phyloP scores from a whole-genome alignment of 2,329 filamentous ascomycete genomes.

The Colletotrichum sp. region DNA sequence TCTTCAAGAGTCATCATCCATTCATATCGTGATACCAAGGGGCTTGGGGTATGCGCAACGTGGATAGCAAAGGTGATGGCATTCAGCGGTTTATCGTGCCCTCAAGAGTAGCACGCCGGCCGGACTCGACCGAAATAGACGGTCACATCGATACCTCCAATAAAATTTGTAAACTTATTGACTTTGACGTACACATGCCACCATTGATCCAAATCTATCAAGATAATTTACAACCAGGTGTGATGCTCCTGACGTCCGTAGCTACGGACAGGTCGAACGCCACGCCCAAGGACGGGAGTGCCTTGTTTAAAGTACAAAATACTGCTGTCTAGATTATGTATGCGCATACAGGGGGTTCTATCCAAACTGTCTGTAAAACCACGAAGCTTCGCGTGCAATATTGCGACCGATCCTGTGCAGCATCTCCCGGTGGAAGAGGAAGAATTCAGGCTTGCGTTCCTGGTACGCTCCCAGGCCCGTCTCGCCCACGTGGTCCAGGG shows the following conservation, averaged over 20 bases:
- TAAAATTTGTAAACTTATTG: not conserved
- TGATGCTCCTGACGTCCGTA: not conserved
- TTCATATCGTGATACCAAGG: not conserved
- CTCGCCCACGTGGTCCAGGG: slow-evolving; percentile 28
- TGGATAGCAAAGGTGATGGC: not conserved
- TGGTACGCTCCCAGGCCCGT: slow-evolving; percentile 37
- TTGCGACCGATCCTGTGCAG: not conserved
- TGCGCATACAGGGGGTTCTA: not conserved
- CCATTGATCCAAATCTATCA: not conserved
- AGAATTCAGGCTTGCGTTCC: not conserved
- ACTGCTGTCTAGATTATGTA: not conserved
- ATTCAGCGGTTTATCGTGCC: not conserved
- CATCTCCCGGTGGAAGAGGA: not conserved
- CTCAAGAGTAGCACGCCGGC: not conserved
- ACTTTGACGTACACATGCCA: not conserved
- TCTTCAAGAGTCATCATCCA: not conserved
- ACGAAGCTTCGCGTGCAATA: not conserved
- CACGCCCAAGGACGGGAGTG: not conserved
- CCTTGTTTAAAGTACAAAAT: not conserved
- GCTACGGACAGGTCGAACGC: not conserved
- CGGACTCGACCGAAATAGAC: not conserved
- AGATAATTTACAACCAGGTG: not conserved
- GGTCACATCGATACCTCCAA: slow-evolving; percentile 13
- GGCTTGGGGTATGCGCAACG: not conserved
- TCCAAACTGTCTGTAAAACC: not conserved